Evolutionary conservation across 495 filamentous ascomycete genomes (phyloP), one percentile per base, ranked within the genome.

Genomic region (Penicillium malachiteum): DNA sequence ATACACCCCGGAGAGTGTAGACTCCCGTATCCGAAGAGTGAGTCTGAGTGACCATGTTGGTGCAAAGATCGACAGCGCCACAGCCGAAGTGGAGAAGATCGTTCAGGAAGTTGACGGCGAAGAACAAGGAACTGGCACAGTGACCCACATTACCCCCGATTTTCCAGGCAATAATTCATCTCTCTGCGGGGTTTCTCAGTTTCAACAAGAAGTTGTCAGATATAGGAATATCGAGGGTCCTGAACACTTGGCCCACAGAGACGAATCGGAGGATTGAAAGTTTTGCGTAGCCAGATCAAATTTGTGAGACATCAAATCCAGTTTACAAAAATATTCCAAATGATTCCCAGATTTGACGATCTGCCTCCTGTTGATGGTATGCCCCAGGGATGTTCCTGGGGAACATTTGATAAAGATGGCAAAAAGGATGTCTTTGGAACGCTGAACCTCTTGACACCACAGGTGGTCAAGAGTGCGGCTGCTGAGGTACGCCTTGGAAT

Each of bases 311-410:
- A 7, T 12, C 47, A 17, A 30, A 13, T 7, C 8, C 14, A 14
- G 33, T 35, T 45, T 54, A 39, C 37, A 14, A 56, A 59, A 48
- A 12, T 21, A 10, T 14, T 49, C n/a, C 13, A 54, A 26, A 26
- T 26, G 7, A 16, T 68, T 9, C 81, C 78, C 0, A 69, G 78
- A 37, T 88, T 84, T 58, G 83, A 87, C 52, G 65, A 77, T 57
- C 76, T 87, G 2, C 84, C 86, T 5, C 65, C 69, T 39, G 84
- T 88, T 6, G 57, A 81, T 32, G 83, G 76, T 12, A 80, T 82
- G 74, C 84, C 83, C 1, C 78, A 84, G 63, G 85, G 84, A 14
- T 86, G 80, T 60, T 79, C 85, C 10, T 87, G 85, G 85, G 84
- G 86, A 5, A 34, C 87, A 14, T 88, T 82, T 41, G 84, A 87